phyloP scores from a whole-genome alignment of 1,139 yeast species.

The Suhomyces wounanorum region DNA sequence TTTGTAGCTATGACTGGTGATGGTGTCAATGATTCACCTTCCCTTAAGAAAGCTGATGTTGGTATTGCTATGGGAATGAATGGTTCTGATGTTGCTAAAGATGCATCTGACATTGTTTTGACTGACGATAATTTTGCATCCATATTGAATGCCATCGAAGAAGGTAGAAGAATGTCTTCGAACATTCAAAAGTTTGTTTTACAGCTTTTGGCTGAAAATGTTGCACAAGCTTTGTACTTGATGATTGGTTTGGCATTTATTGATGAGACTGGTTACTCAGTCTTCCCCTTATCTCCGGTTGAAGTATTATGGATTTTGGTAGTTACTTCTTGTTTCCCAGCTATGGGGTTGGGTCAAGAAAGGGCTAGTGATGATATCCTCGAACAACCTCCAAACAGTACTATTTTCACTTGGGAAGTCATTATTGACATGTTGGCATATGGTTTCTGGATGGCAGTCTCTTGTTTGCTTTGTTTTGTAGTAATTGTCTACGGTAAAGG shows the following conservation, averaged over 20 bases:
- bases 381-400: constrained; percentile 32
- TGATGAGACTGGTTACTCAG: constrained; percentile 34
- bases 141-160: constrained; percentile 53
- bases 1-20: constrained; percentile 44
- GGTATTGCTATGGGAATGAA: constrained; percentile 48
- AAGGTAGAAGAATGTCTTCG: constrained; percentile 50
- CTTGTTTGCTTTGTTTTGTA: constrained; percentile 34
- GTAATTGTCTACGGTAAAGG: constrained; percentile 35
- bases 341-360: constrained; percentile 44
- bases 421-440: constrained; percentile 36
- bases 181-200: constrained; percentile 52
- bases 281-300: constrained; percentile 40
- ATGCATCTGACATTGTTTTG: constrained; percentile 59
- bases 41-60: constrained; percentile 41
- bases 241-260: constrained; percentile 41
- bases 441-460: constrained; percentile 40
- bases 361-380: constrained; percentile 34
- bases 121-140: constrained; percentile 54
- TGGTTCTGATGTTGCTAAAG: constrained; percentile 59
- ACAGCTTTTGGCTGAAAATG: constrained; percentile 51
- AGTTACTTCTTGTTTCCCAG: constrained; percentile 42
- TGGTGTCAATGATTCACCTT: constrained; percentile 43
- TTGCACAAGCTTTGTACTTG: constrained; percentile 46
- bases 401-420: constrained; percentile 36
- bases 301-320: constrained; percentile 42